phyloP scores from a whole-genome alignment of 192 early-diverging fungal genomes.

The Coemansia sp. region DNA sequence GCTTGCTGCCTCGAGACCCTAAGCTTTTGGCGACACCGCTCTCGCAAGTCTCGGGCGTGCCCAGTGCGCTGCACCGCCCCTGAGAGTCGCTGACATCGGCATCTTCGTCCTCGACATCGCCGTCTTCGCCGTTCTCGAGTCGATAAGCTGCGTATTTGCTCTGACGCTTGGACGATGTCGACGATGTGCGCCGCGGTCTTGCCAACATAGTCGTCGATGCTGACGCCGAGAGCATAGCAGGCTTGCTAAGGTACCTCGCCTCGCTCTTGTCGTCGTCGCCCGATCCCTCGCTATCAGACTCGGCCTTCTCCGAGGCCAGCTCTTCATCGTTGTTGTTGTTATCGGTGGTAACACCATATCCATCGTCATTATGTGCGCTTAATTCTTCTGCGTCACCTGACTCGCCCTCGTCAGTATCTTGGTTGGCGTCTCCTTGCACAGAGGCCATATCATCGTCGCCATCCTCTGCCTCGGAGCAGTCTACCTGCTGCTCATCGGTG shows the following conservation, averaged over 20 bases:
- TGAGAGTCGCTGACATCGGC: constrained; percentile 7
- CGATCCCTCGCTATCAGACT: constrained; percentile 12
- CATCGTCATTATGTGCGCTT: background rate
- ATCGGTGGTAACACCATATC: background rate
- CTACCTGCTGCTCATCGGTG: constrained; percentile 6
- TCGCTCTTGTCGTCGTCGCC: constrained; percentile 9
- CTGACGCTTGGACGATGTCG: constrained; percentile 8
- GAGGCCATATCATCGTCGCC: background rate
- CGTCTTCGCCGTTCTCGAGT: constrained; percentile 16
- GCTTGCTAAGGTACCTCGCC: constrained; percentile 6
- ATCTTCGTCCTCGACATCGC: constrained; percentile 19
- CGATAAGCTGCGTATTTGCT: background rate
- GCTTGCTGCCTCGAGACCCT: constrained; percentile 8
- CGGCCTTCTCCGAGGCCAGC: constrained; percentile 8
- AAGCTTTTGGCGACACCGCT: background rate
- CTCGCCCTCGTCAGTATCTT: constrained; percentile 10
- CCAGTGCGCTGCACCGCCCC: constrained; percentile 8
- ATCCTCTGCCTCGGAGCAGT: background rate
- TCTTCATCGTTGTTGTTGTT: constrained; percentile 7
- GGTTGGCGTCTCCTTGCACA: background rate
- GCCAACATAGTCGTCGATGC: background rate
- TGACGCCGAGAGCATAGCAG: constrained; percentile 5
- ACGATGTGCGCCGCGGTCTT: background rate
- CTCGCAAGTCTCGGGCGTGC: constrained; percentile 15
- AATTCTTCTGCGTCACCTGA: constrained; percentile 7